These are phyloP conservation scores for Musa itinerans DNA, from an alignment of 176 grass and related monocot genomes.

Conservation along the genomic window DNA sequence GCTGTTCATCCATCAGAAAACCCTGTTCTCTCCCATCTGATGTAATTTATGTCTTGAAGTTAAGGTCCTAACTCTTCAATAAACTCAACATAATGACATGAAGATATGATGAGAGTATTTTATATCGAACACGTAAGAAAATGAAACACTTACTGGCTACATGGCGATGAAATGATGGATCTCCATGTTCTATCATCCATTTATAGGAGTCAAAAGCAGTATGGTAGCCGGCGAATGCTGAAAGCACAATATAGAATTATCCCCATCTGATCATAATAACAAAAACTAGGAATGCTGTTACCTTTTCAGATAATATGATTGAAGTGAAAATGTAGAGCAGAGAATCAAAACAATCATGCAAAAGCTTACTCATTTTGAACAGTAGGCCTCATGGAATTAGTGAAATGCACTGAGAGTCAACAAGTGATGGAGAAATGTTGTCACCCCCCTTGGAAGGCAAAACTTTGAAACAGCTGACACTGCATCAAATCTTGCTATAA, in stretches of 20 bases:
- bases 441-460: too few species aligned
- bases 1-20: neutral
- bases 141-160: conserved; percentile 63
- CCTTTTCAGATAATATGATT: neutral
- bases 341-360: too few species aligned
- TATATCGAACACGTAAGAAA: neutral
- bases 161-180: conserved; percentile 87
- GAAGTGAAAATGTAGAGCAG: neutral
- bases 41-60: too few species aligned
- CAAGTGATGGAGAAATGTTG: too few species aligned
- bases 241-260: conserved; percentile 19
- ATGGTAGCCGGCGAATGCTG: conserved; percentile 94
- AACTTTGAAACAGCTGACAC: too few species aligned
- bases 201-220: conserved; percentile 64
- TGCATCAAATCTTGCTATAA: too few species aligned
- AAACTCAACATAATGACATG: too few species aligned
- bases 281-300: neutral
- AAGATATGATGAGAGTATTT: too few species aligned
- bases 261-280: neutral
- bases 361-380: neutral
- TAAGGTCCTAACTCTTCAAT: too few species aligned
- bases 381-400: neutral
- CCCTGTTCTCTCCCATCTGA: neutral
- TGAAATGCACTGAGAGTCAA: neutral
- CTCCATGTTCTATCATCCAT: conserved; percentile 80